These are phyloP conservation scores for Chloroidium sp. DNA, from an alignment of 163 green algal species.

Conservation along the genomic window DNA sequence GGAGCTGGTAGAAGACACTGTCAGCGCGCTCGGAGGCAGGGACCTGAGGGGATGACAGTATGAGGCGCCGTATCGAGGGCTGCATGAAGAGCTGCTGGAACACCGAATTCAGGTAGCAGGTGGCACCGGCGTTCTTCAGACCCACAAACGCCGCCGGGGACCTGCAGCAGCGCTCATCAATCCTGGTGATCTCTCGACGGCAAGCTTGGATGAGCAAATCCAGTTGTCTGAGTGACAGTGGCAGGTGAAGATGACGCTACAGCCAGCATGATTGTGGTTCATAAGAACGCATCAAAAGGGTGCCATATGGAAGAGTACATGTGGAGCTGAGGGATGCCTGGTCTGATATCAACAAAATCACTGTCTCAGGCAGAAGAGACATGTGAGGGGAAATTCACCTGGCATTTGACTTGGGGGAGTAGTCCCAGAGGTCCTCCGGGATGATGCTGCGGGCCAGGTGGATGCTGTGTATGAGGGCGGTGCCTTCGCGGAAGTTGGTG, in stretches of 20 bases:
- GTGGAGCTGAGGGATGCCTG: too few relatives aligned
- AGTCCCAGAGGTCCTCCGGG: not conserved
- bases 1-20: slow-evolving; percentile 66
- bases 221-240: too few relatives aligned
- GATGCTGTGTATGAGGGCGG: slow-evolving; percentile 29
- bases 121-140: slow-evolving; percentile 82
- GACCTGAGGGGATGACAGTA: slow-evolving; percentile 44
- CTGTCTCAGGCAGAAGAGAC: too few relatives aligned
- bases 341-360: too few relatives aligned
- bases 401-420: not conserved
- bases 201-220: too few relatives aligned
- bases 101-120: slow-evolving; percentile 97
- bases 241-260: too few relatives aligned
- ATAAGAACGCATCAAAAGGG: too few relatives aligned
- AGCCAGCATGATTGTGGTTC: too few relatives aligned
- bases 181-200: too few relatives aligned
- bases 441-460: slow-evolving; percentile 21
- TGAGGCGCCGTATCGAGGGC: slow-evolving; percentile 52
- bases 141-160: slow-evolving; percentile 43
- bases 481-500: slow-evolving; percentile 27
- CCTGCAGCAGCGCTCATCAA: not conserved
- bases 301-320: too few relatives aligned
- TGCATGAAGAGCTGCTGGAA: slow-evolving; percentile 97
- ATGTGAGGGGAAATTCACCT: not conserved
- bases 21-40: slow-evolving; percentile 28